These are phyloP conservation scores for Cucumis cinereus DNA, from an alignment of 306 rosid species.

Conservation along the genomic window DNA sequence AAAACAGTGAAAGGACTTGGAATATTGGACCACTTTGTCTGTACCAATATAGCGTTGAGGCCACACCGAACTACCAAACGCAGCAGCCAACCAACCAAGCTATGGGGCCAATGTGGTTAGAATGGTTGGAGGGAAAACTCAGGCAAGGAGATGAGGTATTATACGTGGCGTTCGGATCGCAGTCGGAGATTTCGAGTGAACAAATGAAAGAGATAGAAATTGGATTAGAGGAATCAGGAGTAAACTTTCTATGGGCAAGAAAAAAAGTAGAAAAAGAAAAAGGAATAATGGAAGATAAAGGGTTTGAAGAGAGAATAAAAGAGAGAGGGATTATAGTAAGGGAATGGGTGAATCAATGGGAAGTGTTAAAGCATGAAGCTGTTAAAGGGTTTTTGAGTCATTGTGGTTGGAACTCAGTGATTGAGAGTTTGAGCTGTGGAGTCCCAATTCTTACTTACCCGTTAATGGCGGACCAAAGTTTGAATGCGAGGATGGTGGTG, in stretches of 20 bases:
- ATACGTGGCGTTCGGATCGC: slow-evolving; percentile 41
- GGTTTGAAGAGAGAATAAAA: slow-evolving; percentile 26
- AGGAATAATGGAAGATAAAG: neutral
- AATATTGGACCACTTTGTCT: slow-evolving; percentile 32
- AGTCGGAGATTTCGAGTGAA: slow-evolving; percentile 13
- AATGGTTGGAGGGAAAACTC: slow-evolving; percentile 26
- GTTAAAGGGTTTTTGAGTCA: slow-evolving; percentile 42
- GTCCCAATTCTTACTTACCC: slow-evolving; percentile 47
- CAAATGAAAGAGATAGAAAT: slow-evolving; percentile 30
- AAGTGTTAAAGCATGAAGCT: slow-evolving; percentile 25
- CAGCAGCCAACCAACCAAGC: no score
- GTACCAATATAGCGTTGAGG: no score
- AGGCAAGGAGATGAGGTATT: slow-evolving; percentile 9
- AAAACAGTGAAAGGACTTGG: neutral
- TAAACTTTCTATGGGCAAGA: slow-evolving; percentile 33
- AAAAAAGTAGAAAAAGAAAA: neutral
- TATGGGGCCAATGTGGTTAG: neutral
- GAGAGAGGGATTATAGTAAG: slow-evolving; percentile 32
- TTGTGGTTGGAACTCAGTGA: slow-evolving; percentile 46
- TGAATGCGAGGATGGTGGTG: slow-evolving; percentile 38
- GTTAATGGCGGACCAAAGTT: slow-evolving; percentile 28
- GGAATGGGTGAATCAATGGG: slow-evolving; percentile 39
- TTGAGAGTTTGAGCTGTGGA: slow-evolving; percentile 33
- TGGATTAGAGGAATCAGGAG: slow-evolving; percentile 27
- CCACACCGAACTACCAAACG: no score